These are phyloP conservation scores for Adansonia grandidieri DNA, from an alignment of 441 rosid genomes.

Conservation along the genomic window DNA sequence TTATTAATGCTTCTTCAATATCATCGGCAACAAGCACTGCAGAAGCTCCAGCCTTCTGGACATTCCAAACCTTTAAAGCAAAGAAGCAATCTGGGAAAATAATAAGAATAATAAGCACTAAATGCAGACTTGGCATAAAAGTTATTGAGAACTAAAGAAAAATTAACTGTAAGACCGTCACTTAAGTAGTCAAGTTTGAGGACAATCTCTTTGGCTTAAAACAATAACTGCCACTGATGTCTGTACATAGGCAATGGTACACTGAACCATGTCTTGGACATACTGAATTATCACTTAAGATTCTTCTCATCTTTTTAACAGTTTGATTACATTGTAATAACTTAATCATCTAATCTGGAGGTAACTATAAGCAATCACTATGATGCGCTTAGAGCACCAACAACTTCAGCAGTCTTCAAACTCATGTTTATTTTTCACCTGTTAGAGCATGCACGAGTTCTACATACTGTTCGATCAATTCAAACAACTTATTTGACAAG, in stretches of 20 bases:
- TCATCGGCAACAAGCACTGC: constrained; percentile 11
- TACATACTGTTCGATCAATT: background rate
- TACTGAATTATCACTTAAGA: background rate
- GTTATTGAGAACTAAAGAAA: background rate
- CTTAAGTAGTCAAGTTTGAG: background rate
- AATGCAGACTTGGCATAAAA: background rate
- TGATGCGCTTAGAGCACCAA: background rate
- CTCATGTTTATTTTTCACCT: background rate
- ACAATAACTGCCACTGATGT: background rate
- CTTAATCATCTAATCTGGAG: background rate
- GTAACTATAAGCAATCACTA: background rate
- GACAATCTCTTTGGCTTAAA: constrained; percentile 1
- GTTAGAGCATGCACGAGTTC: background rate
- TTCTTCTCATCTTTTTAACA: background rate
- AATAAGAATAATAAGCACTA: constrained; percentile 20
- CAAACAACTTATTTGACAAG: constrained; percentile 5
- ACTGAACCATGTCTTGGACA: background rate
- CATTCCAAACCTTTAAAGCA: constrained; percentile 16
- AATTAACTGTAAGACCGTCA: background rate
- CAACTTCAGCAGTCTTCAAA: background rate
- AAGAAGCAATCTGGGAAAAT: constrained; percentile 42
- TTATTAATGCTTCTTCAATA: constrained; percentile 1
- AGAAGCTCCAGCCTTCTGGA: background rate
- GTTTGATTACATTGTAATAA: background rate
- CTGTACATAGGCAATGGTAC: background rate